Evolutionary conservation across 441 rosid species (phyloP).

Genomic region (Adansonia madagascariensis): DNA sequence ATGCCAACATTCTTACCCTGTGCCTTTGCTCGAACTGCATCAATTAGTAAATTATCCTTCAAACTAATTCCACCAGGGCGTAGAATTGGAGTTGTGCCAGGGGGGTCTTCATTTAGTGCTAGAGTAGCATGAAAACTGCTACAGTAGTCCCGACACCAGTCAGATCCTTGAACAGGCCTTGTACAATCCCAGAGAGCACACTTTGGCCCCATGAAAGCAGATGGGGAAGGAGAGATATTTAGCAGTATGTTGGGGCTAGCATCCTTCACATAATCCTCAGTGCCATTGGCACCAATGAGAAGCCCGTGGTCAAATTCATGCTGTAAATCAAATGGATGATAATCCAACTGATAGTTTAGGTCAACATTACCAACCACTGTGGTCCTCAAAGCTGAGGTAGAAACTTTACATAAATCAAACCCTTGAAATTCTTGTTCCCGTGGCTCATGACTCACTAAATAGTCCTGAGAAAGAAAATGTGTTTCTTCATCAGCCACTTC

Average conservation of each 20-base stretch:
- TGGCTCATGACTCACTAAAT: slow-evolving; percentile 37
- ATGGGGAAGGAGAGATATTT: slow-evolving; percentile 55
- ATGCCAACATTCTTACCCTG: slow-evolving; percentile 69
- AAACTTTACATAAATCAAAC: slow-evolving; percentile 47
- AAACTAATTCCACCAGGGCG: slow-evolving; percentile 65
- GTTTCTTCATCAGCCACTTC: slow-evolving; percentile 12
- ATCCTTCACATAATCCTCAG: slow-evolving; percentile 38
- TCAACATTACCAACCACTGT: slow-evolving; percentile 41
- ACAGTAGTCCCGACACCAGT: slow-evolving; percentile 56
- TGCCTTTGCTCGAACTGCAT: slow-evolving; percentile 56
- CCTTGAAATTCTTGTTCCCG: slow-evolving; percentile 46
- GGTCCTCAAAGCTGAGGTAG: slow-evolving; percentile 40
- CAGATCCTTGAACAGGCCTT: slow-evolving; percentile 64
- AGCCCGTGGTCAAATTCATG: slow-evolving; percentile 49
- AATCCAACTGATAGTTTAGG: slow-evolving; percentile 51
- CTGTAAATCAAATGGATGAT: slow-evolving; percentile 47
- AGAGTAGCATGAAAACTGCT: slow-evolving; percentile 57
- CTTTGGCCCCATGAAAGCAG: slow-evolving; percentile 66
- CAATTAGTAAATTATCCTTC: slow-evolving; percentile 57
- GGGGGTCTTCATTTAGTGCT: slow-evolving; percentile 51
- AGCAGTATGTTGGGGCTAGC: slow-evolving; percentile 44
- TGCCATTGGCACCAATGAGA: slow-evolving; percentile 36
- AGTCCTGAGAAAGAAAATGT: slow-evolving; percentile 43
- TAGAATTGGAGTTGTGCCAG: slow-evolving; percentile 54
- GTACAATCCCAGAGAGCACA: slow-evolving; percentile 79